phyloP scores from a whole-genome alignment of 1,284 basidiomycete genomes.

The Grifola frondosa region DNA sequence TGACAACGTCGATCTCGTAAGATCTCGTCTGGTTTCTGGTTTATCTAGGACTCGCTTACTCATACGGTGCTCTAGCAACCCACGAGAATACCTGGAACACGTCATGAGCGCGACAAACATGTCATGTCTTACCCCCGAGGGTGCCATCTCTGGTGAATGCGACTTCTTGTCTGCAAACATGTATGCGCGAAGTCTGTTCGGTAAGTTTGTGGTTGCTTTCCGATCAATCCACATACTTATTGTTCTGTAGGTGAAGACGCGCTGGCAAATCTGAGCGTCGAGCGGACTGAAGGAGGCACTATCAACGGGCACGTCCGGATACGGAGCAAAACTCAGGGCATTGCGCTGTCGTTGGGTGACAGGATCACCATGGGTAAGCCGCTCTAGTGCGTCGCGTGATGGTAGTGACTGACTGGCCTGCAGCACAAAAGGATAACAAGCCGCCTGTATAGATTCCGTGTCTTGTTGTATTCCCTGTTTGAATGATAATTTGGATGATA shows the following conservation, averaged over 20 bases:
- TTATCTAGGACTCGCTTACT: constrained; percentile 9
- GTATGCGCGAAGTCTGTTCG: constrained; percentile 90
- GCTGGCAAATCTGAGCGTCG: constrained; percentile 93
- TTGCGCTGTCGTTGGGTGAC: constrained; percentile 92
- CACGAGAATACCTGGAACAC: constrained; percentile 83
- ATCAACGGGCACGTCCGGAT: constrained; percentile 92
- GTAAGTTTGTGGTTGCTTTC: constrained; percentile 39
- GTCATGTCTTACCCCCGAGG: constrained; percentile 94
- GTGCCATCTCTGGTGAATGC: constrained; percentile 87
- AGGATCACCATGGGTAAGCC: constrained; percentile 82
- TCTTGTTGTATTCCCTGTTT: constrained; percentile 5
- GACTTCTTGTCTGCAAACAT: constrained; percentile 94
- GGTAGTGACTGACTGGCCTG: constrained; percentile 7
- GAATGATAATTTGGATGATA: constrained; percentile 16
- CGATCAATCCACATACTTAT: not conserved
- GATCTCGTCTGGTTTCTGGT: constrained; percentile 26
- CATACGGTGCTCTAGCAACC: constrained; percentile 57
- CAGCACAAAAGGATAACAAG: constrained; percentile 68
- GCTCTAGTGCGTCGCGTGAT: not conserved
- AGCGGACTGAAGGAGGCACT: constrained; percentile 79
- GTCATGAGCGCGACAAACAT: constrained; percentile 95
- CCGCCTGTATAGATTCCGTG: constrained; percentile 39
- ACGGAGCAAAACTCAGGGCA: constrained; percentile 92
- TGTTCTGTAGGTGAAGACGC: constrained; percentile 82
- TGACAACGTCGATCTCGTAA: constrained; percentile 78